Percentiles rank a stretch among this genome's conserved stretches.
These are phyloP conservation scores for Globisporangium spiculum DNA, from an alignment of 352 stramenopile species.

Conservation along the genomic window DNA sequence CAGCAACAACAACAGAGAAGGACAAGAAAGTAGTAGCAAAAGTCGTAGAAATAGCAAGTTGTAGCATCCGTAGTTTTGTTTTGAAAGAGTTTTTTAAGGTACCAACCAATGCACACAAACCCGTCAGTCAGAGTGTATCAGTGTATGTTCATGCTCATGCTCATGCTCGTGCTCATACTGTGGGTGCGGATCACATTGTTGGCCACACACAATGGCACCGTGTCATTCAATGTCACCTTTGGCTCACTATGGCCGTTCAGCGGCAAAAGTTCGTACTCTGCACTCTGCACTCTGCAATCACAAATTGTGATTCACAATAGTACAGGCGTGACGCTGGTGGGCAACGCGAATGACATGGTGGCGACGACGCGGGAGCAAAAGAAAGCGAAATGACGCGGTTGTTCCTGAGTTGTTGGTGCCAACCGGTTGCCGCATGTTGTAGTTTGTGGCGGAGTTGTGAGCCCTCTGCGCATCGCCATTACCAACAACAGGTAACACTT, in stretches of 20 bases:
- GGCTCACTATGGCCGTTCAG: too few relatives aligned
- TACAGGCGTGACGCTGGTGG: neutral
- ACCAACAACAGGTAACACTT: neutral
- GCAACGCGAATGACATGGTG: neutral
- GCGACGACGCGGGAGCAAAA: neutral
- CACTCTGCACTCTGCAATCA: too few relatives aligned
- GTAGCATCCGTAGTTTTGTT: neutral
- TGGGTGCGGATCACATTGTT: too few relatives aligned
- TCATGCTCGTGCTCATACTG: neutral
- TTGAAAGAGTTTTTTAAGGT: neutral
- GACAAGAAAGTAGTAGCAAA: constrained; percentile 3
- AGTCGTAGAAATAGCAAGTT: constrained; percentile 2
- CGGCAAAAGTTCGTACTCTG: neutral
- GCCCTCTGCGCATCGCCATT: neutral
- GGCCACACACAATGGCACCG: too few relatives aligned
- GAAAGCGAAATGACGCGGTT: neutral
- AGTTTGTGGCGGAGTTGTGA: neutral
- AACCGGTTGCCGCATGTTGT: neutral
- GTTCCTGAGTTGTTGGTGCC: neutral
- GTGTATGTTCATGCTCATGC: neutral
- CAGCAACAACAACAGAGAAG: neutral
- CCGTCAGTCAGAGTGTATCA: neutral
- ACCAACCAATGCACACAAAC: neutral
- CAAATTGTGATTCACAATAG: too few relatives aligned
- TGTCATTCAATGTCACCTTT: neutral